These are phyloP conservation scores for Magnusiomyces suaveolens DNA, from an alignment of 1,139 yeast genomes.

Conservation along the genomic window DNA sequence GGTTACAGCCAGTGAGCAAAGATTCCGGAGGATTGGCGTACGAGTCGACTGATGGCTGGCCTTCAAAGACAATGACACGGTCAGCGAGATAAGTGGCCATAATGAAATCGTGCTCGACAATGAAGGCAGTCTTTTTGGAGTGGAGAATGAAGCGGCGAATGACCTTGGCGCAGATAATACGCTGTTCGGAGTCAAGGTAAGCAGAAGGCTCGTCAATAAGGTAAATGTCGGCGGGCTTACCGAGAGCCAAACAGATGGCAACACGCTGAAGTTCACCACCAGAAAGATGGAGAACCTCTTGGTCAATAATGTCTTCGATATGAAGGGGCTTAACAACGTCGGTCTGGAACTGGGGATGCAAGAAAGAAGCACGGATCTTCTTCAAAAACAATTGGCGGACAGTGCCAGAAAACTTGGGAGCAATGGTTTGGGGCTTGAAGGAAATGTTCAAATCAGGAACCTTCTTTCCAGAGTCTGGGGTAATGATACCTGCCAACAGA, in stretches of 20 bases:
- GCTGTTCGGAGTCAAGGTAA: slow-evolving; percentile 96
- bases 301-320: slow-evolving; percentile 90
- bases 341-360: slow-evolving; percentile 95
- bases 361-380: slow-evolving; percentile 87
- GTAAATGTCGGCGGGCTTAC: slow-evolving; percentile 91
- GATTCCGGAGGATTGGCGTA: slow-evolving; percentile 83
- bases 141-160: slow-evolving; percentile 94
- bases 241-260: slow-evolving; percentile 89
- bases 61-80: slow-evolving; percentile 95
- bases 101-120: slow-evolving; percentile 99
- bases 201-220: slow-evolving; percentile 98
- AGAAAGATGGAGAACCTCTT: slow-evolving; percentile 92
- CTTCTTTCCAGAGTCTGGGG: slow-evolving; percentile 70
- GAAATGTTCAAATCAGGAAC: slow-evolving; percentile 86
- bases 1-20: slow-evolving; percentile 90
- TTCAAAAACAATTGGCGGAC: slow-evolving; percentile 95
- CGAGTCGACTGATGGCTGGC: slow-evolving; percentile 78
- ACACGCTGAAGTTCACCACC: slow-evolving; percentile 99
- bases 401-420: slow-evolving; percentile 96
- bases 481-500: slow-evolving; percentile 81
- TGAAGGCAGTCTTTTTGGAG: slow-evolving; percentile 92
- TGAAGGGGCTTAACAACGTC: slow-evolving; percentile 93
- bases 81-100: slow-evolving; percentile 99
- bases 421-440: slow-evolving; percentile 98
- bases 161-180: slow-evolving; percentile 97